A percentile compares a stretch with the other conserved stretches of the same genome.
These are phyloP conservation scores for Suillus subaureus DNA, from an alignment of 768 basidiomycete species.

Conservation along the genomic window DNA sequence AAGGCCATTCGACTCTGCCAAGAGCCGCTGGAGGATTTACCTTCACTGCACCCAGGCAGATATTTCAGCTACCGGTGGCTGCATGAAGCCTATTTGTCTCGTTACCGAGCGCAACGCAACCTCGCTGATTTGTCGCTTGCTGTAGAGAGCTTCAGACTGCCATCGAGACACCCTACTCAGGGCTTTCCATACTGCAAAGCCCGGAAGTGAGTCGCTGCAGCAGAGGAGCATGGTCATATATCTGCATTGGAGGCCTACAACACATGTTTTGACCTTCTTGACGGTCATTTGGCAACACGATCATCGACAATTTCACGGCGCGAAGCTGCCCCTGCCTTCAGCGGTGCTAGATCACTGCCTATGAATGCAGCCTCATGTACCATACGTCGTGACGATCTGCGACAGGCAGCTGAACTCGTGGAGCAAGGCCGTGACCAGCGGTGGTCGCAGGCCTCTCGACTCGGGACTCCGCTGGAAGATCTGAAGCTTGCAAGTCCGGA, in stretches of 20 bases:
- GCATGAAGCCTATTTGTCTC: not conserved
- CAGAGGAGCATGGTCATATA: not conserved
- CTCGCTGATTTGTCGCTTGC: not conserved
- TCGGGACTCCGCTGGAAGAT: too few species aligned
- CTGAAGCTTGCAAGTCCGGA: too few species aligned
- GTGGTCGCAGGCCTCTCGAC: too few species aligned
- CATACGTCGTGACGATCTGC: conserved; percentile 8
- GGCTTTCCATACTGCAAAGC: not conserved
- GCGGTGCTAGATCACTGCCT: not conserved
- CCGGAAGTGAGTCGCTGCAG: not conserved
- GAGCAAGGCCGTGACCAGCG: too few species aligned
- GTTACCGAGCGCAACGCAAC: not conserved
- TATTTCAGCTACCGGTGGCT: not conserved
- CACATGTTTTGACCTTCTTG: not conserved
- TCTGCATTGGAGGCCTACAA: conserved; percentile 6
- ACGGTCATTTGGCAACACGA: too few species aligned
- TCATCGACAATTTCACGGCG: too few species aligned
- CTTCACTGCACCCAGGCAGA: not conserved
- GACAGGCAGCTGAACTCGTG: not conserved
- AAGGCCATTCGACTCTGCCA: not conserved
- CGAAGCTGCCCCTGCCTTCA: not conserved
- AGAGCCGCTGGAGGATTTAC: not conserved
- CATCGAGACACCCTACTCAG: not conserved
- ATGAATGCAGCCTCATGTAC: conserved; percentile 17
- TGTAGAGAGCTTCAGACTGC: not conserved